phyloP scores from a whole-genome alignment of 148 eudicot genomes.

The Silene conica region DNA sequence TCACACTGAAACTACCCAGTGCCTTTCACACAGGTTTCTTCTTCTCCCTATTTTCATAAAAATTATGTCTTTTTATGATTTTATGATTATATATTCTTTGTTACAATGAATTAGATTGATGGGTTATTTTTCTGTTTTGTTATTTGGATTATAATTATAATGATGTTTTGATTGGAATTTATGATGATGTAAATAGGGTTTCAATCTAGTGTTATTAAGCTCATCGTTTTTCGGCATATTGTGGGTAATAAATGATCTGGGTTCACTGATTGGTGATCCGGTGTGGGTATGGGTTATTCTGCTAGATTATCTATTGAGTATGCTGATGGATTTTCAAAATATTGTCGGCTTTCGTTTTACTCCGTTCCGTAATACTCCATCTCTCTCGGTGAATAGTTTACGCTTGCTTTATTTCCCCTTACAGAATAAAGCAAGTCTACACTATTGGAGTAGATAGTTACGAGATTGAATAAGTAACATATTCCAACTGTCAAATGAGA shows the following conservation, averaged over 20 bases:
- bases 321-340: not conserved
- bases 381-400: too few relatives aligned
- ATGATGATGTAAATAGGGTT: not conserved
- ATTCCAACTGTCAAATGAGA: too few relatives aligned
- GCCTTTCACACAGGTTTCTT: not conserved
- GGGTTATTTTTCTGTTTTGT: not conserved
- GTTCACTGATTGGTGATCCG: not conserved
- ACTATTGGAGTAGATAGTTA: too few relatives aligned
- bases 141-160: not conserved
- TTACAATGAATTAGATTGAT: not conserved
- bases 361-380: not conserved
- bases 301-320: not conserved
- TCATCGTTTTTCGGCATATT: not conserved
- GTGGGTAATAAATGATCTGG: not conserved
- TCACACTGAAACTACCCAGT: not conserved
- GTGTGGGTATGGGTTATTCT: not conserved
- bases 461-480: too few relatives aligned
- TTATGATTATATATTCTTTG: not conserved
- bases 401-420: too few relatives aligned
- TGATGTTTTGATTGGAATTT: not conserved
- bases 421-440: too few relatives aligned
- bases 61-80: not conserved
- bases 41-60: not conserved
- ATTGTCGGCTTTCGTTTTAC: not conserved
- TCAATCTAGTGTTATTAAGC: not conserved